Conservation (phyloP, 495 filamentous ascomycete genomes). For the Hyaloscypha finlandica region DNA sequence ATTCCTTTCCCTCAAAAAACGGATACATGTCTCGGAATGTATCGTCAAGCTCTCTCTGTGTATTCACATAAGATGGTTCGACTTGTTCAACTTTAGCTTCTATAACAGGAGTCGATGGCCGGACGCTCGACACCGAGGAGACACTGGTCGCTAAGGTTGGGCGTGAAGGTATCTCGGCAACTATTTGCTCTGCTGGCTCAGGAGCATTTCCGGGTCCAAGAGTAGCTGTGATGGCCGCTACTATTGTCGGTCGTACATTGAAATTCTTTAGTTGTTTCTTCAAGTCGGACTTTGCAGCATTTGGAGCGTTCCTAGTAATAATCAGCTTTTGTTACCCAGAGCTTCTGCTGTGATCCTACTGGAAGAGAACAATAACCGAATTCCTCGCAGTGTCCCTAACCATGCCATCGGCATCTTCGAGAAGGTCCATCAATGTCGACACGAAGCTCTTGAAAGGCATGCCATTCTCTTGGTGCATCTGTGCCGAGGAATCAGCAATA, state of each 20-base stretch:
- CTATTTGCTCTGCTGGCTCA: constrained; percentile 42
- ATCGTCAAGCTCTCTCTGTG: constrained; percentile 81
- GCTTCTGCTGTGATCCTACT: constrained; percentile 46
- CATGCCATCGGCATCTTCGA: constrained; percentile 86
- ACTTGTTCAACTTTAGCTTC: constrained; percentile 65
- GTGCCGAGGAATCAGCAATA: constrained; percentile 13
- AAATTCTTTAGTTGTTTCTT: constrained; percentile 77
- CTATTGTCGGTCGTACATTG: constrained; percentile 83
- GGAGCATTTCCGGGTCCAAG: constrained; percentile 57
- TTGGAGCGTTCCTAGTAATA: constrained; percentile 65
- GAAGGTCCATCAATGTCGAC: constrained; percentile 74
- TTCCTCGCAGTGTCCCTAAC: constrained; percentile 83
- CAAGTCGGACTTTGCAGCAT: constrained; percentile 82
- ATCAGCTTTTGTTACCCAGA: constrained; percentile 12
- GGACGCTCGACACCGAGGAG: constrained; percentile 49
- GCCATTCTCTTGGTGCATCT: constrained; percentile 77
- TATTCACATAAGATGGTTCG: constrained; percentile 79
- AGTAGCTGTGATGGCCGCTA: constrained; percentile 71
- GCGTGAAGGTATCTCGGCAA: constrained; percentile 37
- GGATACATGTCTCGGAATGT: constrained; percentile 75
- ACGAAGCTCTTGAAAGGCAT: constrained; percentile 83
- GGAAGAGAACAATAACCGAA: constrained; percentile 82
- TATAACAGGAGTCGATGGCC: constrained; percentile 52
- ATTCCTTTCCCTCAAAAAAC: constrained; percentile 86
- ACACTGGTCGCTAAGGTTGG: constrained; percentile 49